phyloP scores from a whole-genome alignment of 257 asterid genomes.

The Agastache rugosa region DNA sequence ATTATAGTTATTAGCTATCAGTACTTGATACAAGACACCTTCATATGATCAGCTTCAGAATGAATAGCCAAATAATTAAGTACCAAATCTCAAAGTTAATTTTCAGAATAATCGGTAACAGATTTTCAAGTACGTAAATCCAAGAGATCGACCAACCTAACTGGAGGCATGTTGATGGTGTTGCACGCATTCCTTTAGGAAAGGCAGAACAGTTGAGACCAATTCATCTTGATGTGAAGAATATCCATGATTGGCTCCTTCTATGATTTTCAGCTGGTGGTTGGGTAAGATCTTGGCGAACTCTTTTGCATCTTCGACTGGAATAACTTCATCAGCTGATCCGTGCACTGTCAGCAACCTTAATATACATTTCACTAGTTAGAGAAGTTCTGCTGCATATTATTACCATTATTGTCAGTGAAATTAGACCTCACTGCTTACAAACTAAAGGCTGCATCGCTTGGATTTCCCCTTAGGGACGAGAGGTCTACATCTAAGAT shows the following conservation, averaged over 20 bases:
- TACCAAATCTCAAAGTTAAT: neutral
- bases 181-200: slow-evolving; percentile 58
- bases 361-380: slow-evolving; percentile 16
- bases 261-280: slow-evolving; percentile 57
- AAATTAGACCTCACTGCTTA: too few species aligned
- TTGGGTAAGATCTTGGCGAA: slow-evolving; percentile 69
- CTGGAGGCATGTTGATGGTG: slow-evolving; percentile 16
- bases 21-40: neutral
- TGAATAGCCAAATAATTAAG: neutral
- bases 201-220: slow-evolving; percentile 54
- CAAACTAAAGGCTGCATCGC: too few species aligned
- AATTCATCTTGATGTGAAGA: slow-evolving; percentile 63
- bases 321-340: slow-evolving; percentile 69
- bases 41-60: neutral
- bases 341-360: slow-evolving; percentile 88
- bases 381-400: neutral
- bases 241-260: slow-evolving; percentile 75
- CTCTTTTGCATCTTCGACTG: slow-evolving; percentile 69
- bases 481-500: neutral
- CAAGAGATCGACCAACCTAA: neutral
- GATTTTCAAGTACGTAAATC: neutral
- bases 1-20: neutral
- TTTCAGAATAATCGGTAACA: neutral
- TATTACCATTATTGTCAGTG: neutral
- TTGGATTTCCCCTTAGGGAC: too few species aligned